Base-by-base conservation (phyloP, 495 filamentous ascomycete species). In the Aspergillus affinis region DNA sequence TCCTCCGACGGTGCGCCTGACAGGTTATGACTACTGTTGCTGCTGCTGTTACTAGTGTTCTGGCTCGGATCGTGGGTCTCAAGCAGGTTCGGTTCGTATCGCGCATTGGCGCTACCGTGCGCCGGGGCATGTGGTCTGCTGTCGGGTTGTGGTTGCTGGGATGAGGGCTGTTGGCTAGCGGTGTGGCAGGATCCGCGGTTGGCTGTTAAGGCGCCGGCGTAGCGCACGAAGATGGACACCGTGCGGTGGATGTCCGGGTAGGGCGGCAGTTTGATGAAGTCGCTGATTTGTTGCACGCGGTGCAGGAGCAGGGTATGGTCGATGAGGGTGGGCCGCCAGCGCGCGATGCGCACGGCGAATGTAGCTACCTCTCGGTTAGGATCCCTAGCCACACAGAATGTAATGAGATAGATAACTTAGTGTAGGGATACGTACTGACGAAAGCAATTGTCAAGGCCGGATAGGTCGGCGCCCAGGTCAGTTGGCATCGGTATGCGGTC, bases 191-290 rank as follows among this genome's bases (percentile, higher is more conserved):
- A 57, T 8, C 66, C 64, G 46, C 72, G 72, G 21, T 69, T 74
- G 18, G 72, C 71, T 41, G 76, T 70, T 23, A 78, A 56, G 18
- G 74, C 74, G 17, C 75, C 69, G 41, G 70, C 74, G 46, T 78
- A 78, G 57, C 73, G 75, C 20, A 77, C 74, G 48, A 78, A 78
- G 54, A 78, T 72, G 18, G 74, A 76, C 21, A 78, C 74, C 0
- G 75, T 77, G 41, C 75, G 70, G 61, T 78, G 75, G 20, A 78
- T 76, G 30, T 78, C 75, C 18, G 75, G 75, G 49, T 78, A 78
- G 0, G 75, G 75, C 8, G 75, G 74, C 41, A 75, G 71, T 46
- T 75, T 78, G 36, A 78, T 58, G 45, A 75, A 75, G 26, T 76
- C 75, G 50, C 72, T 71, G 23, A 78, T 75, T 29, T 61, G 68